Conservation (phyloP, 23 red algal genomes). For the Gracilaria domingensis region DNA sequence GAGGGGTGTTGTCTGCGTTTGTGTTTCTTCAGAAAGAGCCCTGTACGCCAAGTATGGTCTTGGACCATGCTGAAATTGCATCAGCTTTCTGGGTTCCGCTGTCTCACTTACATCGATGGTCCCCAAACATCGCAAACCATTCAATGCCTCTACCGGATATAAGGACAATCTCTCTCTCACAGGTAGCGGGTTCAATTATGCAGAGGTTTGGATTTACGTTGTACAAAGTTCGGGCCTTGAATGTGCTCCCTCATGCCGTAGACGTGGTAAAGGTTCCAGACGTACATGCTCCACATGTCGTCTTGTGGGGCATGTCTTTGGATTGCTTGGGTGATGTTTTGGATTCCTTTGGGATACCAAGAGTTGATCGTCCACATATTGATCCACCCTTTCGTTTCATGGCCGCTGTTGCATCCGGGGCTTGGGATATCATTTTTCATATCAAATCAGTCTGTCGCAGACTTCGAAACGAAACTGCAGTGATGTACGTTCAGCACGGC, state of each 20-base stretch:
- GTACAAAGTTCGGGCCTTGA: conserved; percentile 29
- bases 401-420: background rate
- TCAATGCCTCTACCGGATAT: background rate
- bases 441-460: background rate
- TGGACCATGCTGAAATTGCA: conserved; percentile 35
- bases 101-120: conserved; percentile 41
- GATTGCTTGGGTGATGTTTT: conserved; percentile 61
- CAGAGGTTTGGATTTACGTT: conserved; percentile 6
- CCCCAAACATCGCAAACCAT: background rate
- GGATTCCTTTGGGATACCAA: conserved; percentile 34
- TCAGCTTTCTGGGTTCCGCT: conserved; percentile 64
- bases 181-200: background rate
- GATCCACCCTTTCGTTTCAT: conserved; percentile 22
- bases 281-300: background rate
- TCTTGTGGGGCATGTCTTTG: conserved; percentile 63
- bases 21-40: conserved; percentile 53
- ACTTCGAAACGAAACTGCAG: conserved; percentile 43
- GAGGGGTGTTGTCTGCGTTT: conserved; percentile 55
- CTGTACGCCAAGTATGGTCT: background rate
- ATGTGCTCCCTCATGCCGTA: conserved; percentile 43
- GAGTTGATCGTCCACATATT: conserved; percentile 49
- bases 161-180: background rate
- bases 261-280: conserved; percentile 28
- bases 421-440: background rate
- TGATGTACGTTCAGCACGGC: background rate